Conservation (phyloP, 2,329 filamentous ascomycete genomes). For the Arthroderma sp. region DNA sequence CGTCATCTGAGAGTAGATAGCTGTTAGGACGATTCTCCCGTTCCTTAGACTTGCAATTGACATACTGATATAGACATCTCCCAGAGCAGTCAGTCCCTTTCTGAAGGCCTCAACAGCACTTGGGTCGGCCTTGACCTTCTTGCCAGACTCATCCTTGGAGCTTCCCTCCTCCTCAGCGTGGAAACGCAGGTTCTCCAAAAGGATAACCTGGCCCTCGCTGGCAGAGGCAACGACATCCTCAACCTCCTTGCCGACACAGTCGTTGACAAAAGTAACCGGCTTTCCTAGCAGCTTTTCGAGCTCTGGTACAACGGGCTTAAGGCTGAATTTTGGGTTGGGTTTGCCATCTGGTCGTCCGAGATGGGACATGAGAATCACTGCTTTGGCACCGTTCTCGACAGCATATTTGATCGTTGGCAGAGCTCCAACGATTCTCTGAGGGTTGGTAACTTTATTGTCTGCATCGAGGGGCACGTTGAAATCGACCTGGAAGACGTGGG, state of each 20-base stretch:
- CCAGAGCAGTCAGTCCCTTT: constrained; percentile 84
- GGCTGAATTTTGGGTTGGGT: constrained; percentile 81
- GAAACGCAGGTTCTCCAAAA: constrained; percentile 97
- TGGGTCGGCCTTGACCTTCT: constrained; percentile 97
- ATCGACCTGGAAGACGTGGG: constrained; percentile 59
- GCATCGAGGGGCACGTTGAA: constrained; percentile 97
- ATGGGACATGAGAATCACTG: constrained; percentile 95
- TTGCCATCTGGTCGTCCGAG: constrained; percentile 90
- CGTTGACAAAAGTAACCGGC: constrained; percentile 75
- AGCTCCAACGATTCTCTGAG: constrained; percentile 93
- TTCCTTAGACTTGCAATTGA: not conserved
- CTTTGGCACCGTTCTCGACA: constrained; percentile 77
- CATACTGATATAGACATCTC: constrained; percentile 93
- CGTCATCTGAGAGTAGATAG: constrained; percentile 56
- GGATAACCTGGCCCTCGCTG: constrained; percentile 66
- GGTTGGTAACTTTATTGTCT: constrained; percentile 92
- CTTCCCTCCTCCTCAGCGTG: constrained; percentile 97
- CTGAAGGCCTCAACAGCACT: constrained; percentile 84
- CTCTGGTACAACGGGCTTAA: constrained; percentile 82
- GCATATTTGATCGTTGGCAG: constrained; percentile 92
- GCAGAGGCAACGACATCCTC: constrained; percentile 83
- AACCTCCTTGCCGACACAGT: constrained; percentile 79
- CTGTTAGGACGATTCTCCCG: not conserved
- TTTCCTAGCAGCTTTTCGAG: constrained; percentile 81
- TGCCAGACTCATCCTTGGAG: constrained; percentile 82